These are phyloP conservation scores for Apiotrichum siamense DNA, from an alignment of 1,284 basidiomycete species.

Conservation along the genomic window DNA sequence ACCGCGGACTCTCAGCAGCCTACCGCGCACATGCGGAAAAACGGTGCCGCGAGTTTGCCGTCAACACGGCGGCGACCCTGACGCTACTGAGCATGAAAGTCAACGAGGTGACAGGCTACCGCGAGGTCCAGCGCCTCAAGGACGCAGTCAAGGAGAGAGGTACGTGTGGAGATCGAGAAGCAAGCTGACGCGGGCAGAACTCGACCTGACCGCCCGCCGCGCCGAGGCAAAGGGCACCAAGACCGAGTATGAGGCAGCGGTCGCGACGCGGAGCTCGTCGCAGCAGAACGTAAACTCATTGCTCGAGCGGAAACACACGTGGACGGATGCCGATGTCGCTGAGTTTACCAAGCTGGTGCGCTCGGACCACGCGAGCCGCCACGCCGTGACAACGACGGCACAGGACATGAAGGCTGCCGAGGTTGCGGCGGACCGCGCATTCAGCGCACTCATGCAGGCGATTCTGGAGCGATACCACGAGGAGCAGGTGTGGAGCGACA, in stretches of 20 bases:
- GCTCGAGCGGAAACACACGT: slow-evolving; percentile 77
- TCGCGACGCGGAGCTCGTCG: slow-evolving; percentile 65
- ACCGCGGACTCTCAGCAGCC: not conserved
- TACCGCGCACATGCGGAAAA: not conserved
- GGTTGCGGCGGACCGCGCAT: slow-evolving; percentile 71
- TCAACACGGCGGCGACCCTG: slow-evolving; percentile 51
- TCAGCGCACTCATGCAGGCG: slow-evolving; percentile 73
- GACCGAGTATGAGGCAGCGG: slow-evolving; percentile 64
- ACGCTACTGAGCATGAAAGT: slow-evolving; percentile 67
- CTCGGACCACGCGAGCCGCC: slow-evolving; percentile 75
- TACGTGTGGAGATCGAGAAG: not conserved
- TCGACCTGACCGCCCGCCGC: slow-evolving; percentile 51
- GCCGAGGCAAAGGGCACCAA: slow-evolving; percentile 64
- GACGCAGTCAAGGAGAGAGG: slow-evolving; percentile 19
- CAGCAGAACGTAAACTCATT: slow-evolving; percentile 87
- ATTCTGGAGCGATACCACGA: slow-evolving; percentile 88
- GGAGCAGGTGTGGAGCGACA: slow-evolving; percentile 96
- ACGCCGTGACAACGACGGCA: slow-evolving; percentile 66
- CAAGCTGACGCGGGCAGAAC: slow-evolving; percentile 23
- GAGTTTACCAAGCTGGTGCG: slow-evolving; percentile 80
- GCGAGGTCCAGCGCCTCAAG: slow-evolving; percentile 79
- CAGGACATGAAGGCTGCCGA: slow-evolving; percentile 61
- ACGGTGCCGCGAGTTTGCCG: slow-evolving; percentile 11
- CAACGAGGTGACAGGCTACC: slow-evolving; percentile 82
- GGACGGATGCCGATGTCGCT: slow-evolving; percentile 67